Evolutionary conservation across 306 rosid genomes (phyloP).

Genomic region (Arachis hypogaea): DNA sequence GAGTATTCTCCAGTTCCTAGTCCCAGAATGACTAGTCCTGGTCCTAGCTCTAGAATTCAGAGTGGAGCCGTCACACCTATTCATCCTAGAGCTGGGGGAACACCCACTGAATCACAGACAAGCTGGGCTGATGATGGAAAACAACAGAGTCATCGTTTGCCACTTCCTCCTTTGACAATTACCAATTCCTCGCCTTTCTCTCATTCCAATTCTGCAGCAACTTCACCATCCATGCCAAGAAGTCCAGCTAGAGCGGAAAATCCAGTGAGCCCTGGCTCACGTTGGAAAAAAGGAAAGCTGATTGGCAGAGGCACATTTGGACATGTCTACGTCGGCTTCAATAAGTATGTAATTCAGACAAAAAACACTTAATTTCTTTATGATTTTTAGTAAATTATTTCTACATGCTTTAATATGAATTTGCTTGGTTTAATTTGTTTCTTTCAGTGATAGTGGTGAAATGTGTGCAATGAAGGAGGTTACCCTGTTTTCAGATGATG

Average conservation of each 20-base stretch:
- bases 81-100: conserved; percentile 89
- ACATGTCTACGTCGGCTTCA: conserved; percentile 94
- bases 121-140: conserved; percentile 83
- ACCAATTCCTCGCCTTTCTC: conserved; percentile 70
- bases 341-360: conserved; percentile 56
- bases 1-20: conserved; percentile 56
- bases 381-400: not conserved
- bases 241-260: conserved; percentile 98
- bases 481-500: conserved; percentile 94
- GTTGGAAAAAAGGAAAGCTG: conserved; percentile 97
- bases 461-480: conserved; percentile 99
- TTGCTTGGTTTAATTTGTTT: conserved; percentile 33
- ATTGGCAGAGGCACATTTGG: conserved; percentile 98
- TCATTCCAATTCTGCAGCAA: conserved; percentile 91
- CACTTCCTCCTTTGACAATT: conserved; percentile 87
- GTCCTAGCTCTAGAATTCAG: conserved; percentile 98
- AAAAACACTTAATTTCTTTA: conserved; percentile 28
- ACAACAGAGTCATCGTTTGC: conserved; percentile 93
- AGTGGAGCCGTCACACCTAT: conserved; percentile 99
- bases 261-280: conserved; percentile 84
- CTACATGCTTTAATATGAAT: conserved; percentile 16
- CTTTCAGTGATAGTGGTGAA: conserved; percentile 88
- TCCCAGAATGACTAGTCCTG: conserved; percentile 62
- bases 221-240: conserved; percentile 97
- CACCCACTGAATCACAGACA: conserved; percentile 66